Base-by-base conservation (phyloP, 192 early-diverging fungal genomes). In the Umbelopsis sp. region DNA sequence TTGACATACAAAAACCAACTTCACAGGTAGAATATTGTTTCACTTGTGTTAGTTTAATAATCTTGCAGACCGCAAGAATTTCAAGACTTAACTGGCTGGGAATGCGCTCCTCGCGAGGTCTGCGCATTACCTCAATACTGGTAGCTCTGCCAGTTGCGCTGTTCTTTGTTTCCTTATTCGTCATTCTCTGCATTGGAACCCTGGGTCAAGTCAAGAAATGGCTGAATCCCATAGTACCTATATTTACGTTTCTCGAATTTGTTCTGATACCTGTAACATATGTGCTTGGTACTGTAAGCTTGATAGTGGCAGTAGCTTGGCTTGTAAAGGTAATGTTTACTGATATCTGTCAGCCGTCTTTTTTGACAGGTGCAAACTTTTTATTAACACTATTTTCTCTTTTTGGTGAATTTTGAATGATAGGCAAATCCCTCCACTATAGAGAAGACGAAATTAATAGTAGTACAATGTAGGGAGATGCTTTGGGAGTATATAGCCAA, bases 41-140 rank as follows among this genome's bases (percentile, higher is more conserved):
- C 10, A 41, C 37, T 41, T 41, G 37, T 41, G 37, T 41, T 41
- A 41, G 37, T 61, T 61, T 61, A 33, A 2, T 35, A 61, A 27
- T 61, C 55, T 61, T 61, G 55, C 55, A 15, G 25, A 61, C 33
- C 16, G 55, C 55, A 61, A 61, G 55, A 61, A 55, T 49, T 35
- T 61, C 37, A 61, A 61, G 55, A 30, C 55, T 61, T 33, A 18
- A 35, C 15, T 61, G 33, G 15, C 33, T 33, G 55, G 55, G 55
- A 61, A 61, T 61, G 55, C 55, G 55, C 55, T 33, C 55, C 55
- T 61, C 55, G 21, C 55, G 55, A 61, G 55, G 30, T 33, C 18
- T 61, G 55, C 55, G 55, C 55, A 61, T 61, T 61, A 61, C 55
- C 55, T 61, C 55, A 61, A 61, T 61, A 61, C 55, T 61, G 55